Percentiles rank a stretch among this genome's conserved stretches.
phyloP scores from a whole-genome alignment of 2,329 filamentous ascomycete genomes.

The Pseudocercospora eumusae region DNA sequence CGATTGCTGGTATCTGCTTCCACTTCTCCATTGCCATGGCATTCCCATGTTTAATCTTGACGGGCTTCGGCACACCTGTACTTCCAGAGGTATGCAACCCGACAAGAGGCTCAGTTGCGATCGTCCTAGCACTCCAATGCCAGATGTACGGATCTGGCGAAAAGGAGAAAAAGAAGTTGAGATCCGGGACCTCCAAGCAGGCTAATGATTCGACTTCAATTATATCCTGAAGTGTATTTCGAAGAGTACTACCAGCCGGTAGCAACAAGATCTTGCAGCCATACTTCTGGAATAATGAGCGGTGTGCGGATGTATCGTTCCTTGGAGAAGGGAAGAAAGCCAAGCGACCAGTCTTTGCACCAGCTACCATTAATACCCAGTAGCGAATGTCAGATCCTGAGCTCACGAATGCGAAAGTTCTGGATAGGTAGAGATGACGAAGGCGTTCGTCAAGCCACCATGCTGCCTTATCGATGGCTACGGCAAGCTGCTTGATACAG shows the following conservation, averaged over 20 bases:
- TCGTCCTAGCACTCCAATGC: slow-evolving; percentile 16
- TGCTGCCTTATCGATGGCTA: slow-evolving; percentile 21
- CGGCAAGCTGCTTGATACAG: slow-evolving; percentile 15
- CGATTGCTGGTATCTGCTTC: slow-evolving; percentile 17
- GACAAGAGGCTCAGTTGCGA: slow-evolving; percentile 21
- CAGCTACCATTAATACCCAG: slow-evolving; percentile 21
- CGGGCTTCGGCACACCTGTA: slow-evolving; percentile 25
- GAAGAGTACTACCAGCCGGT: slow-evolving; percentile 7
- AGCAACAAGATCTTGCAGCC: slow-evolving; percentile 20
- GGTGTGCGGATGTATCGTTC: slow-evolving; percentile 20
- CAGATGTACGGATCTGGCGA: slow-evolving; percentile 15
- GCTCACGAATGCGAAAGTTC: slow-evolving; percentile 16
- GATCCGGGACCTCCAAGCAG: slow-evolving; percentile 20
- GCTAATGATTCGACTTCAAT: slow-evolving; percentile 19
- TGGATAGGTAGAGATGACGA: slow-evolving; percentile 11
- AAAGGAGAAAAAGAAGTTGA: slow-evolving; percentile 21
- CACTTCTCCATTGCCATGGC: slow-evolving; percentile 19
- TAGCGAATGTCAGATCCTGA: slow-evolving; percentile 20
- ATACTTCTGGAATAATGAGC: slow-evolving; percentile 22
- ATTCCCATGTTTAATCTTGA: slow-evolving; percentile 22
- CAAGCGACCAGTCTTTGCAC: slow-evolving; percentile 20
- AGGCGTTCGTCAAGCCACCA: slow-evolving; percentile 25
- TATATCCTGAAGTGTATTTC: slow-evolving; percentile 12
- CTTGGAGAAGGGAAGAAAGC: slow-evolving; percentile 25
- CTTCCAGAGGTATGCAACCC: slow-evolving; percentile 22